Percentiles rank a stretch among this genome's conserved stretches.
Conservation (phyloP, 495 filamentous ascomycete genomes). For the Cercophora newfieldiana region DNA sequence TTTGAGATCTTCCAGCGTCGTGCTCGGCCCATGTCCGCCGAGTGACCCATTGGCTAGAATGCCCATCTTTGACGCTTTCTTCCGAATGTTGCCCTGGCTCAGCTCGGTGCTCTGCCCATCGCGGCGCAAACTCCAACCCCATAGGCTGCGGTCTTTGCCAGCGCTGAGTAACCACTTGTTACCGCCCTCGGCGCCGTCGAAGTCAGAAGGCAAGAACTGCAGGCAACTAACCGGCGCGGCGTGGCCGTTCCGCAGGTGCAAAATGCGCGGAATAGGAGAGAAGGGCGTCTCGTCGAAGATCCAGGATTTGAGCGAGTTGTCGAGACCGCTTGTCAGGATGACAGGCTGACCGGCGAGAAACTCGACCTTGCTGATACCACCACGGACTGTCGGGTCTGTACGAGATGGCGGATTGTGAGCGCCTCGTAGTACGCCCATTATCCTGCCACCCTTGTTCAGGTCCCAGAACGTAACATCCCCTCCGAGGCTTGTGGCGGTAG, state of each 20-base stretch:
- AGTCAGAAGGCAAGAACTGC: slow-evolving; percentile 77
- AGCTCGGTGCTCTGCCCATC: slow-evolving; percentile 94
- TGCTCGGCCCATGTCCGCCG: slow-evolving; percentile 49
- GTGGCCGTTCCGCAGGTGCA: slow-evolving; percentile 85
- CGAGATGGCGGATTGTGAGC: slow-evolving; percentile 75
- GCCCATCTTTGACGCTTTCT: slow-evolving; percentile 81
- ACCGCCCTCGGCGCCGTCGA: slow-evolving; percentile 81
- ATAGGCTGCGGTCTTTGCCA: slow-evolving; percentile 82
- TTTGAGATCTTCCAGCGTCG: slow-evolving; percentile 72
- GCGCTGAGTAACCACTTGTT: slow-evolving; percentile 96
- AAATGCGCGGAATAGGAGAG: slow-evolving; percentile 75
- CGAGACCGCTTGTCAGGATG: slow-evolving; percentile 82
- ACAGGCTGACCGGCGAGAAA: slow-evolving; percentile 92
- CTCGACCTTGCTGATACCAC: slow-evolving; percentile 74
- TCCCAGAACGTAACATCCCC: slow-evolving; percentile 97
- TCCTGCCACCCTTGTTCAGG: slow-evolving; percentile 78
- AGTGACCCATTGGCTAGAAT: slow-evolving; percentile 54
- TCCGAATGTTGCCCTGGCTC: slow-evolving; percentile 80
- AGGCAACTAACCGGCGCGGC: slow-evolving; percentile 78
- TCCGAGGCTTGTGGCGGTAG: slow-evolving; percentile 65
- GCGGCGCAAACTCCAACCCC: slow-evolving; percentile 91
- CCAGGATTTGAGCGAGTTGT: slow-evolving; percentile 94
- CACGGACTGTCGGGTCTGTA: slow-evolving; percentile 43
- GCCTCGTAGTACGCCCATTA: slow-evolving; percentile 77
- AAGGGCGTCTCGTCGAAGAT: slow-evolving; percentile 89